Evolutionary conservation across 148 eudicot species (phyloP), one percentile per base, ranked within the genome.

Genomic region (Oxyria digyna): DNA sequence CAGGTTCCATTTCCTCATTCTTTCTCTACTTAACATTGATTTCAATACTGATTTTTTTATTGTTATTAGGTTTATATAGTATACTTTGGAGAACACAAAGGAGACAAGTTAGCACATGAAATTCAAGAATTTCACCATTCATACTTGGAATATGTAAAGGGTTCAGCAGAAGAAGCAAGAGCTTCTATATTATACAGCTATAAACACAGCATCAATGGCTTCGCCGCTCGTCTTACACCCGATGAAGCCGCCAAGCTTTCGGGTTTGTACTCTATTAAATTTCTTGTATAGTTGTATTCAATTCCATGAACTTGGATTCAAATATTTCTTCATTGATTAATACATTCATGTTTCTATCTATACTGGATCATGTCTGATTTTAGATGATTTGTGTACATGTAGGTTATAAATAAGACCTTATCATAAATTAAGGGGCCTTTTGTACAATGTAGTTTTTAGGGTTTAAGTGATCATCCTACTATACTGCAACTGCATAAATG

Each of bases 171-270:
- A 71, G 92, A 86, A 70, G 97, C 96, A 21, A 84, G 73, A 50
- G 68, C 80, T 67, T 88, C 97, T 38, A 80, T 88, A 26, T 67
- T 90, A 24, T 91, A 94, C 63, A 94, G 98, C 69, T 94, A 90
- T 70, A 94, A 86, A 81, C 81, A 84, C 73, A 76, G 80, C 75
- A 85, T 89, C 73, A 87, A 92, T 85, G 97, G 93, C 73, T 92
- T 92, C 12, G 87, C 96, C 0, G 96, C 97, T 8, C 24, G 81
- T 42, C 96, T 92, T 69, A 84, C 97, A 17, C 85, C 85, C 0
- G 54, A 77, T 4, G 79, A 92, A 75, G 97, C 97, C 70, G 75
- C 82, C 18, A 75, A 55, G 69, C 73, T 92, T 65, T 89, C 89
- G 0, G 67, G 97, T 91, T 74, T n/a, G 37, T 59, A 6, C n/a